Evolutionary conservation across 2,329 filamentous ascomycete genomes (phyloP).

Genomic region (Neoscytalidium dimidiatum): DNA sequence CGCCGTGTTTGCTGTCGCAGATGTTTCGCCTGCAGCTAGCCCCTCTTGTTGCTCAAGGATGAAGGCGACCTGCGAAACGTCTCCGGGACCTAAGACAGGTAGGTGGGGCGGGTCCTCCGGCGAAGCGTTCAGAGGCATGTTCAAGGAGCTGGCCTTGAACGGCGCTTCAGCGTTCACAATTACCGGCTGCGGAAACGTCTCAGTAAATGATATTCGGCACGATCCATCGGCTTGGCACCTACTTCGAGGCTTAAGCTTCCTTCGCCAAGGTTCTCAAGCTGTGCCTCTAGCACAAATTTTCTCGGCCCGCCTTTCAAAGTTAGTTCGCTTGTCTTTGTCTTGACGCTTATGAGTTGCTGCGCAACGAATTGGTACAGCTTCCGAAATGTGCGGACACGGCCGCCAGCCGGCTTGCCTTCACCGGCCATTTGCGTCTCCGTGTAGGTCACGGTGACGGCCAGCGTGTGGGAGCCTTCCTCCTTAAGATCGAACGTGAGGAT

Average conservation of each 20-base stretch:
- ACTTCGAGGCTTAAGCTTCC: conserved; percentile 77
- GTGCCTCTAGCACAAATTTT: conserved; percentile 82
- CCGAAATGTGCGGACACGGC: conserved; percentile 79
- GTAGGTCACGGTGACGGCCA: conserved; percentile 92
- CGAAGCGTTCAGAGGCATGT: conserved; percentile 52
- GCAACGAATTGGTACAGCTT: conserved; percentile 97
- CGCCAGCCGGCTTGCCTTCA: conserved; percentile 50
- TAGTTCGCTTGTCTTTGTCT: conserved; percentile 79
- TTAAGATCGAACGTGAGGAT: conserved; percentile 86
- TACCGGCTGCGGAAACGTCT: conserved; percentile 39
- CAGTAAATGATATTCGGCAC: not conserved
- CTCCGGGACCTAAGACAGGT: conserved; percentile 60
- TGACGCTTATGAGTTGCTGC: conserved; percentile 83
- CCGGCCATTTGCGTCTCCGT: conserved; percentile 72
- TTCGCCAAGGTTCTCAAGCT: conserved; percentile 93
- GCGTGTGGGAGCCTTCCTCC: conserved; percentile 90
- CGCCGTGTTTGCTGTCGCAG: conserved; percentile 22
- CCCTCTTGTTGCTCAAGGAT: conserved; percentile 57
- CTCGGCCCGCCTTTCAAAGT: conserved; percentile 44
- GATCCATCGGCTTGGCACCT: conserved; percentile 13
- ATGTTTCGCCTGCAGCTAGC: conserved; percentile 42
- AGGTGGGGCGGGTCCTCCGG: conserved; percentile 28
- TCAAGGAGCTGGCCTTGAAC: conserved; percentile 57
- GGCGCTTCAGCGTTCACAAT: conserved; percentile 52
- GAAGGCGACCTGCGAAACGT: conserved; percentile 67